Evolutionary conservation across 768 basidiomycete genomes (phyloP).

Genomic region (Kwoniella mangroviensis): DNA sequence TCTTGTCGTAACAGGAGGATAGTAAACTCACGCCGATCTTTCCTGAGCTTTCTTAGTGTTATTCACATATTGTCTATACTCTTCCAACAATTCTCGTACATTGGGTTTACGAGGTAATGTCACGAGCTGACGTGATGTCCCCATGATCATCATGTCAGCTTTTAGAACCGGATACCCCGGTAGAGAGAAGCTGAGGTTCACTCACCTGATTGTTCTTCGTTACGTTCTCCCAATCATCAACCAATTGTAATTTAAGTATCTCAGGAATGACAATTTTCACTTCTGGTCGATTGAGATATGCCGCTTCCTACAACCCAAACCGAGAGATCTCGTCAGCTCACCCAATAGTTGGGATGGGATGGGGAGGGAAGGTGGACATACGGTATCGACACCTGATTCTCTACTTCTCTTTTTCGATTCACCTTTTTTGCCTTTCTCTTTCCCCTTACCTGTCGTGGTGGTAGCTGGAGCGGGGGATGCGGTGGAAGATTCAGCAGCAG

Average conservation of each 20-base stretch:
- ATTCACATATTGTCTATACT: constrained; percentile 69
- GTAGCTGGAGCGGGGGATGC: constrained; percentile 22
- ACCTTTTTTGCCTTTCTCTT: constrained; percentile 55
- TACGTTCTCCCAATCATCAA: constrained; percentile 97
- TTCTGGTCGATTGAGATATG: constrained; percentile 77
- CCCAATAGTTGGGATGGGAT: background rate
- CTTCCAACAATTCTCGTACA: constrained; percentile 74
- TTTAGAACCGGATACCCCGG: too few relatives aligned
- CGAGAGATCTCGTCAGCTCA: background rate
- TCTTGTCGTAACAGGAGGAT: background rate
- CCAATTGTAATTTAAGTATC: constrained; percentile 80
- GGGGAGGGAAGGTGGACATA: constrained; percentile 26
- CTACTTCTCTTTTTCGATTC: constrained; percentile 69
- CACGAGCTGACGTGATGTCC: constrained; percentile 68
- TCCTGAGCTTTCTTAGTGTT: constrained; percentile 47
- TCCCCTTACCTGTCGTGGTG: constrained; percentile 31
- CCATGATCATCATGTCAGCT: background rate
- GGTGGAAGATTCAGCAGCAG: constrained; percentile 31
- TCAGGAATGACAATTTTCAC: constrained; percentile 91
- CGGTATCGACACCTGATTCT: constrained; percentile 51
- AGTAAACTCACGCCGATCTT: constrained; percentile 42
- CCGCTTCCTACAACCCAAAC: constrained; percentile 65
- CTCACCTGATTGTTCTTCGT: constrained; percentile 89
- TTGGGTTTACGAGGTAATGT: constrained; percentile 78
- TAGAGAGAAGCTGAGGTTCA: background rate